These are phyloP conservation scores for Lichtheimia corymbifera DNA, from an alignment of 371 early-diverging fungal species.

Conservation along the genomic window DNA sequence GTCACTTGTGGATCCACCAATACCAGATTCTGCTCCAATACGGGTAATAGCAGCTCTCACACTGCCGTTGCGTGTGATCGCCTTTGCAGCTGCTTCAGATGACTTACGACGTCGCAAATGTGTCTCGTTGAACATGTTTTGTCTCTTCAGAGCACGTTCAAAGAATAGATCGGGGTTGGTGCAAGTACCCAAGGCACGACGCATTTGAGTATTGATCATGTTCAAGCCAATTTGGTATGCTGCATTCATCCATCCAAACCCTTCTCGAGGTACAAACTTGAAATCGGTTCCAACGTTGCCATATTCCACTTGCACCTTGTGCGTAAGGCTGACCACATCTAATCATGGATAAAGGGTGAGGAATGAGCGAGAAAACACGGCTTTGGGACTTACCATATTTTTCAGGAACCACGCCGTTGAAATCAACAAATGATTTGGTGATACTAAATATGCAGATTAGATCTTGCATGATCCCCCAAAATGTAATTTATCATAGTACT, in stretches of 20 bases:
- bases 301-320: constrained; percentile 92
- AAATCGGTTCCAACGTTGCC: constrained; percentile 95
- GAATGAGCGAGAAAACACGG: not conserved
- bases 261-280: constrained; percentile 92
- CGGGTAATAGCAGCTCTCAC: constrained; percentile 35
- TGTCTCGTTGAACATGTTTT: constrained; percentile 18
- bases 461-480: too few species aligned
- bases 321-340: constrained; percentile 90
- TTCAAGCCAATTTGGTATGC: constrained; percentile 84
- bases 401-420: constrained; percentile 96
- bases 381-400: constrained; percentile 62
- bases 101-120: constrained; percentile 15
- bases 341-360: not conserved
- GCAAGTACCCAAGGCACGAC: constrained; percentile 81
- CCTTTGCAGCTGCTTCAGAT: constrained; percentile 29
- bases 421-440: constrained; percentile 93
- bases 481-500: constrained; percentile 12
- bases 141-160: constrained; percentile 33
- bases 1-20: constrained; percentile 11
- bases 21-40: constrained; percentile 21
- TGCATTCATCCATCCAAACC: constrained; percentile 99
- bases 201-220: constrained; percentile 71
- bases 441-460: constrained; percentile 42
- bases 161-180: constrained; percentile 77
- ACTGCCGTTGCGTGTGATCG: constrained; percentile 39